Evolutionary conservation across 139 green algal species (phyloP).

Genomic region (Gonium pectorale): DNA sequence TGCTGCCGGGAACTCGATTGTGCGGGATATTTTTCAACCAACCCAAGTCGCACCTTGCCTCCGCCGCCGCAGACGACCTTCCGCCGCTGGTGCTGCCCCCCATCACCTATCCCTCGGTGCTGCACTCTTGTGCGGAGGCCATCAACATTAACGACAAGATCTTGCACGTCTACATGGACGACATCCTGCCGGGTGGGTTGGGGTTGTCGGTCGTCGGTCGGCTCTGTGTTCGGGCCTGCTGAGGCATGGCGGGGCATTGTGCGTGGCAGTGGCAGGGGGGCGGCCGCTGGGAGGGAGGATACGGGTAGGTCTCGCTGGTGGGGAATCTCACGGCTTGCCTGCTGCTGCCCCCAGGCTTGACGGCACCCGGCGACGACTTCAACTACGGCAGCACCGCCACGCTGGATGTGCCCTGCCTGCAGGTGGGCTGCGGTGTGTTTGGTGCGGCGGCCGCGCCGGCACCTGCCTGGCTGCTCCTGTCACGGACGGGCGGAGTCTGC

Average conservation of each 20-base stretch:
- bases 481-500: no score
- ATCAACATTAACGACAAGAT: slow-evolving; percentile 96
- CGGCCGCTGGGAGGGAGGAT: no score
- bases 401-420: slow-evolving; percentile 80
- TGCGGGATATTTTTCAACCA: no score
- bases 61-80: slow-evolving; percentile 64
- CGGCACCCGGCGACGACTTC: slow-evolving; percentile 88
- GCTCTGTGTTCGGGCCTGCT: no score
- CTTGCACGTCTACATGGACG: slow-evolving; percentile 88
- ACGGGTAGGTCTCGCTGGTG: no score
- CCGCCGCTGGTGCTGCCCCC: slow-evolving; percentile 73
- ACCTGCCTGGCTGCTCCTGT: no score
- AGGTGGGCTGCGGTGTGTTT: no score
- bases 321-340: not conserved
- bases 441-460: no score
- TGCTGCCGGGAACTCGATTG: no score
- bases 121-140: slow-evolving; percentile 67
- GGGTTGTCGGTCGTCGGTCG: no score
- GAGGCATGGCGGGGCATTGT: no score
- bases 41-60: not conserved
- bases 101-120: slow-evolving; percentile 76
- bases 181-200: slow-evolving; percentile 79
- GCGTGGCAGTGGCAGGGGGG: no score
- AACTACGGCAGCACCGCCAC: slow-evolving; percentile 95
- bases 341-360: slow-evolving; percentile 53